Conservation (phyloP, 768 basidiomycete species). For the Mycena alexandri region DNA sequence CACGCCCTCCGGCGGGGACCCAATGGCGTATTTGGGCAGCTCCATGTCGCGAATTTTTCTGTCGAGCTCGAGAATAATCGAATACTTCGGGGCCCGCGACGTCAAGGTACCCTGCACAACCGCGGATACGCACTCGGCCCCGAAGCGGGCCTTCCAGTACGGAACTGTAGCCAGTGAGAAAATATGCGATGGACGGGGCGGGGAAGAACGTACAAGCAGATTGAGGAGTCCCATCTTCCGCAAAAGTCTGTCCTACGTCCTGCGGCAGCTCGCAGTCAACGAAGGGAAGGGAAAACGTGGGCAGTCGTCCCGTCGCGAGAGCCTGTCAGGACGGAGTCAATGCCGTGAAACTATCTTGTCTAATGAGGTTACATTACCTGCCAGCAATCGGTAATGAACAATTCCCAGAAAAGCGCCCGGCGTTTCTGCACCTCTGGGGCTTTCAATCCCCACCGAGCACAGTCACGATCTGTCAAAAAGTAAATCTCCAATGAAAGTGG, state of each 20-base stretch:
- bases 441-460: constrained; percentile 75
- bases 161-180: constrained; percentile 58
- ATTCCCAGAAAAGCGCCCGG: constrained; percentile 78
- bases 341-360: not conserved
- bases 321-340: constrained; percentile 54
- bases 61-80: constrained; percentile 73
- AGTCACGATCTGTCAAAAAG: constrained; percentile 69
- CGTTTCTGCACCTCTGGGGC: constrained; percentile 78
- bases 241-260: constrained; percentile 69
- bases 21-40: constrained; percentile 71
- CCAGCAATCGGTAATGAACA: constrained; percentile 82
- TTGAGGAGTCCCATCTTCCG: constrained; percentile 68
- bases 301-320: constrained; percentile 76
- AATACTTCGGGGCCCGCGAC: constrained; percentile 72
- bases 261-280: constrained; percentile 79
- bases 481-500: constrained; percentile 11
- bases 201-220: constrained; percentile 67
- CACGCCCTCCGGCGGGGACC: constrained; percentile 59
- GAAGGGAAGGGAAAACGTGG: constrained; percentile 77
- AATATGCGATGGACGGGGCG: constrained; percentile 1
- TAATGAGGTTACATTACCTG: constrained; percentile 57
- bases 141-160: constrained; percentile 79
- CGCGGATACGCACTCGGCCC: constrained; percentile 73
- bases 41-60: constrained; percentile 78
- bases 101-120: constrained; percentile 78